A percentile compares a stretch with the other conserved stretches of the same genome.
These are phyloP conservation scores for Lactifluus volemus DNA, from an alignment of 768 basidiomycete species.

Conservation along the genomic window DNA sequence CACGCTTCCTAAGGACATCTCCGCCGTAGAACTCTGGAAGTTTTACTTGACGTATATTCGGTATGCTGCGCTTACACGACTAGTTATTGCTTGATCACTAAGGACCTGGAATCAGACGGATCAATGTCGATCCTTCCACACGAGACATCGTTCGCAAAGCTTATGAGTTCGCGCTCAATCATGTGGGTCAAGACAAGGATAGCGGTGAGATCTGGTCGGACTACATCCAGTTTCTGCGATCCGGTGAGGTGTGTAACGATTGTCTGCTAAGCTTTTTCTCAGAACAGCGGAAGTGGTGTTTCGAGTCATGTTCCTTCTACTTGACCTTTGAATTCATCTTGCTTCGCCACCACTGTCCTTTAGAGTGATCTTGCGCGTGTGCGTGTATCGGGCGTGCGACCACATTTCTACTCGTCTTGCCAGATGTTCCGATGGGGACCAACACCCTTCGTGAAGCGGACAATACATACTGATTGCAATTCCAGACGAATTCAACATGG, in stretches of 20 bases:
- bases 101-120: conserved; percentile 39
- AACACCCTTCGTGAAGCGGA: conserved; percentile 5
- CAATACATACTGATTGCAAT: conserved; percentile 11
- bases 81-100: conserved; percentile 4
- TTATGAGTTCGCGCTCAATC: conserved; percentile 86
- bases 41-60: conserved; percentile 93
- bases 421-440: conserved; percentile 1
- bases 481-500: conserved; percentile 74
- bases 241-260: conserved; percentile 53
- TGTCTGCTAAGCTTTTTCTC: conserved; percentile 7
- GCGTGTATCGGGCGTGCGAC: conserved; percentile 16
- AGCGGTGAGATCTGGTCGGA: conserved; percentile 91
- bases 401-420: conserved; percentile 1
- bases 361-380: conserved; percentile 18
- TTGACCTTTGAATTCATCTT: conserved; percentile 18
- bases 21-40: conserved; percentile 85
- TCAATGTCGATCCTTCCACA: conserved; percentile 56
- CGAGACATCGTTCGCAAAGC: conserved; percentile 78
- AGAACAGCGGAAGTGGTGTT: conserved; percentile 2
- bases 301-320: conserved; percentile 16
- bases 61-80: conserved; percentile 20
- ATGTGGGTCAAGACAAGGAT: conserved; percentile 88
- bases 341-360: conserved; percentile 1
- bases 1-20: conserved; percentile 73
- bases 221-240: conserved; percentile 82